Percentiles rank a stretch among this genome's conserved stretches.
These are phyloP conservation scores for Afroboletus lepidellus DNA, from an alignment of 1,284 basidiomycete genomes.

Conservation along the genomic window DNA sequence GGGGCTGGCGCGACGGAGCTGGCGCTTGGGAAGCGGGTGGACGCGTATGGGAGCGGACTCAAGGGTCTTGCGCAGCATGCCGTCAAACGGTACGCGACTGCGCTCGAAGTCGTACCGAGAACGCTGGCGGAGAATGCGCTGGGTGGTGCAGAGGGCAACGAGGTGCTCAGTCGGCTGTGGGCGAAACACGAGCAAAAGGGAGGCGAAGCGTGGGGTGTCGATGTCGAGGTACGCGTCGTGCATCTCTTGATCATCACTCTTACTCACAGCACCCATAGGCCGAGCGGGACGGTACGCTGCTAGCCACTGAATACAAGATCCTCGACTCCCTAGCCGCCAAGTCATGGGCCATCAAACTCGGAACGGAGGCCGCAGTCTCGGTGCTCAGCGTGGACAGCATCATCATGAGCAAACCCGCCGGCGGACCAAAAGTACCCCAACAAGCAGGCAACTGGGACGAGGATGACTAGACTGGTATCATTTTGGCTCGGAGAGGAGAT, in stretches of 20 bases:
- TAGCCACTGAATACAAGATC: conserved; percentile 63
- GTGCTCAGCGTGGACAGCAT: conserved; percentile 97
- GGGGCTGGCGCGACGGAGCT: conserved; percentile 95
- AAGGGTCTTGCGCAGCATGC: conserved; percentile 94
- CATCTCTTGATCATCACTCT: not conserved
- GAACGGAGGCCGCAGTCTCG: conserved; percentile 91
- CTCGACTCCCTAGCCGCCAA: conserved; percentile 87
- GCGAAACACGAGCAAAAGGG: conserved; percentile 81
- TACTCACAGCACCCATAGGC: conserved; percentile 42
- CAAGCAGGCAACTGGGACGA: conserved; percentile 84
- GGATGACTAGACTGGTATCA: conserved; percentile 46
- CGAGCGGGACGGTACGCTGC: conserved; percentile 74
- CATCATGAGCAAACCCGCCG: conserved; percentile 95
- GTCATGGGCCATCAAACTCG: conserved; percentile 85
- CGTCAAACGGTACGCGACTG: conserved; percentile 87
- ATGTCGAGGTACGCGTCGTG: conserved; percentile 72
- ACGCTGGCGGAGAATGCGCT: conserved; percentile 95
- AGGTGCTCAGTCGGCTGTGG: conserved; percentile 85
- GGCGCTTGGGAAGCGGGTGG: conserved; percentile 83
- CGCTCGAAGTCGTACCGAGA: conserved; percentile 90
- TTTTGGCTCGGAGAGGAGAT: conserved; percentile 8
- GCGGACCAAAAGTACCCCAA: conserved; percentile 81
- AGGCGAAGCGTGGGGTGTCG: conserved; percentile 82
- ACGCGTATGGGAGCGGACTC: conserved; percentile 84
- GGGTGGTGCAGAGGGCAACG: conserved; percentile 89